These are phyloP conservation scores for Penicillium sp. DNA, from an alignment of 2,329 filamentous ascomycete genomes.

Conservation along the genomic window DNA sequence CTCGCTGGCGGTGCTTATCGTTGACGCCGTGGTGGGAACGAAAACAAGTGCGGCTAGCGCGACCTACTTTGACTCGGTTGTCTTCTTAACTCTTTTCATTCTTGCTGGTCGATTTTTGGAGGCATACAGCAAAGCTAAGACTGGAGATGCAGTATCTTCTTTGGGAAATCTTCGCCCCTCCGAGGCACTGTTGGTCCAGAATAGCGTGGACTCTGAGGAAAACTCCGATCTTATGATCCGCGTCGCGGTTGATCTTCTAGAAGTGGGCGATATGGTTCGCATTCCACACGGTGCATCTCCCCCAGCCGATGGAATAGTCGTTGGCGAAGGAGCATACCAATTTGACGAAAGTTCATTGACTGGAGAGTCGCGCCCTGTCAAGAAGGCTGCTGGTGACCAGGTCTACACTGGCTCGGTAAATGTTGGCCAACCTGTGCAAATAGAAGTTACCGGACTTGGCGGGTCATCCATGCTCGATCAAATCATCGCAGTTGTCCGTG, in stretches of 20 bases:
- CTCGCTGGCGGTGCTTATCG: constrained; percentile 74
- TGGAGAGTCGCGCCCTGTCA: constrained; percentile 49
- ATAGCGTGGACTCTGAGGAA: background rate
- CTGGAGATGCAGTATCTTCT: constrained; percentile 79
- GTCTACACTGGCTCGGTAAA: constrained; percentile 51
- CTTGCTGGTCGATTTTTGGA: constrained; percentile 64
- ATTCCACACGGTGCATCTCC: constrained; percentile 79
- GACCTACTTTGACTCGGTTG: constrained; percentile 86
- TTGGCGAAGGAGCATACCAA: constrained; percentile 56
- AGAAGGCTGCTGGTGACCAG: constrained; percentile 42
- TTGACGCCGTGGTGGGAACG: constrained; percentile 43
- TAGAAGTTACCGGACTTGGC: constrained; percentile 46
- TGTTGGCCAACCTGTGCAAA: constrained; percentile 45
- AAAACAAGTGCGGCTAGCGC: constrained; percentile 55
- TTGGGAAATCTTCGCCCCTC: constrained; percentile 75
- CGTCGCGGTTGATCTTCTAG: constrained; percentile 67
- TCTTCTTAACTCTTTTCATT: constrained; percentile 87
- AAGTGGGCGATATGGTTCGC: constrained; percentile 71
- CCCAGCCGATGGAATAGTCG: constrained; percentile 72
- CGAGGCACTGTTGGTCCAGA: constrained; percentile 66
- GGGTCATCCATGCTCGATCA: constrained; percentile 52
- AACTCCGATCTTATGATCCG: constrained; percentile 34
- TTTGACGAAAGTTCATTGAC: constrained; percentile 94
- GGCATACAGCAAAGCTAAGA: constrained; percentile 87
- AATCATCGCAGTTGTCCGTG: constrained; percentile 50